Evolutionary conservation across 139 green algal species (phyloP), one percentile per base, ranked within the genome.

Genomic region (Deuterostichococcus epilithicus): DNA sequence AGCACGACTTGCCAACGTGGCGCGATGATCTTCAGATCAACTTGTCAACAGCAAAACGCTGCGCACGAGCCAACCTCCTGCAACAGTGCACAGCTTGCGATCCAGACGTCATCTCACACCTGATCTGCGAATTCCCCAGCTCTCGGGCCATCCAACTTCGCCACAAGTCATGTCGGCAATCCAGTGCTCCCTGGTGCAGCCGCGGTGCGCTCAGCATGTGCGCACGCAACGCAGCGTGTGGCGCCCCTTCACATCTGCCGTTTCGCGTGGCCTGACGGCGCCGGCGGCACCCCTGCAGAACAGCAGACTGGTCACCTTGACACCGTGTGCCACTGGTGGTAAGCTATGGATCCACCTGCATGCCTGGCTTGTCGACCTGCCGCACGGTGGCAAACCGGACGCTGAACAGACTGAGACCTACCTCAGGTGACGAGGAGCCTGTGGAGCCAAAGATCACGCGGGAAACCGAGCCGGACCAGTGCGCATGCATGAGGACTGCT

Each of bases 401-500:
- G n/a, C n/a, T n/a, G n/a, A n/a, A n/a, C n/a, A n/a, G n/a, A n/a
- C n/a, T n/a, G n/a, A n/a, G n/a, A n/a, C n/a, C n/a, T n/a, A n/a
- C n/a, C n/a, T n/a, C n/a, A 63, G 52, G 52, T 28, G 52, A 13
- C 52, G 30, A 72, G 42, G 45, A 75, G 23, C n/a, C 70, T 85
- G 8, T 80, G 32, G 52, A 63, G 18, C 52, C 52, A 13, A 63
- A 63, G 52, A 37, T 80, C 4, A 71, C 76, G 35, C 71, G 82
- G 4, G 84, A 88, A 37, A 80, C 88, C 18, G 84, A 88, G 76
- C 84, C 84, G 35, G 84, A 88, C 35, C 78, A 88, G 82, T 88
- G 74, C 70, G 79, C 59, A 0, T 42, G 42, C 28, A 6, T 13
- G 26, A 42, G 28, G 15, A 70, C 8, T 68, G 5, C 33, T 35